Base-by-base conservation (phyloP, 495 filamentous ascomycete genomes). In the Wilcoxina mikolae region DNA sequence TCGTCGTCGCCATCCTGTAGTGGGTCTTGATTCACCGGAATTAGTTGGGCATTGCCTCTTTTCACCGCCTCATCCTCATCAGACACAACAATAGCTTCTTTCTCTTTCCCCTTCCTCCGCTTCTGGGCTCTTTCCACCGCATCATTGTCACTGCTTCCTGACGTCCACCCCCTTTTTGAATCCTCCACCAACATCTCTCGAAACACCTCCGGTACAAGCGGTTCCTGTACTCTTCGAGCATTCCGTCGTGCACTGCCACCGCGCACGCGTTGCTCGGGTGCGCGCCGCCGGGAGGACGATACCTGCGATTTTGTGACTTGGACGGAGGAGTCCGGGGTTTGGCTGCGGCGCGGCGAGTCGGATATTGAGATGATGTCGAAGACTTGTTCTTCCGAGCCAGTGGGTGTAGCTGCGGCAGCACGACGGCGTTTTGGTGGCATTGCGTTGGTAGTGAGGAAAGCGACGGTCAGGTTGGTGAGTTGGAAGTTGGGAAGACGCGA, bases 151-250 rank as follows among this genome's bases (percentile, higher is more conserved):
- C 44, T n/a, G 17, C n/a, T 12, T 38, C 38, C 39, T 38, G 65
- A 55, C 46, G 71, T 67, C 55, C 70, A 64, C 45, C 71, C 70
- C 46, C 76, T 26, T 18, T 29, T 50, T 25, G n/a, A 71, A 25
- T 77, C 80, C 62, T 85, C 81, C 18, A 70, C 72, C 18, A 87
- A 70, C 81, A 87, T 79, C 54, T 85, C 77, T 42, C 66, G 73
- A 56, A 84, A 85, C 0, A 82, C 72, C 42, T 78, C 71, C 1
- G 76, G 73, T 26, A 54, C 45, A 1, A 28, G 24, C 24, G 20
- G 22, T 10, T 50, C 47, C 22, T 24, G 22, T 10, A 25, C 22
- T 1, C 22, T 25, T 50, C 12, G 11, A 15, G 24, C 20, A 5
- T 5, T 17, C 18, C 9, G 9, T 17, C 9, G 7, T 17, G 15